Evolutionary conservation across 805 yeast genomes (phyloP).

Genomic region (Wickerhamiella dianesei): DNA sequence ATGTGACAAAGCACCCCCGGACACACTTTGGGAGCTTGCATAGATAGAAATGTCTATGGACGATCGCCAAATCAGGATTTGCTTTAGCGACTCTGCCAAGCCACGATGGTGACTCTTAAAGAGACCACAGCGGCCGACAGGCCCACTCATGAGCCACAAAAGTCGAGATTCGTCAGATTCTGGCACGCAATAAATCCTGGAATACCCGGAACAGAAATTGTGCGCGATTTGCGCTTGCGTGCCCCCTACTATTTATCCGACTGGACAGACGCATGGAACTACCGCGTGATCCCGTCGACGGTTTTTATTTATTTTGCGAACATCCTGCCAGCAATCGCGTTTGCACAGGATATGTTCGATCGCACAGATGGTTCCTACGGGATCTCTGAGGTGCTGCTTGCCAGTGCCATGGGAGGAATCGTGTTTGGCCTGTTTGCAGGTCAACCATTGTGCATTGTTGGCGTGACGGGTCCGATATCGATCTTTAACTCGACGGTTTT

Average conservation of each 20-base stretch:
- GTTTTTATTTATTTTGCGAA: conserved; percentile 80
- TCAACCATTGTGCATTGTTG: conserved; percentile 88
- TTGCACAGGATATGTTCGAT: conserved; percentile 95
- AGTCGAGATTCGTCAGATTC: neutral
- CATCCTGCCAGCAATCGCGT: conserved; percentile 82
- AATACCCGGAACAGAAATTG: conserved; percentile 31
- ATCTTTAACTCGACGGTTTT: conserved; percentile 87
- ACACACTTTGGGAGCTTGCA: no score
- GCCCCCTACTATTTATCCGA: conserved; percentile 63
- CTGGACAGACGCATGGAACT: conserved; percentile 70
- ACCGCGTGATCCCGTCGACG: conserved; percentile 77
- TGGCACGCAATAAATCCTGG: neutral
- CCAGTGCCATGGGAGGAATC: conserved; percentile 80
- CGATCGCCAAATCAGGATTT: neutral
- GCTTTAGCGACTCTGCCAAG: no score
- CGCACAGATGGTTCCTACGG: conserved; percentile 80
- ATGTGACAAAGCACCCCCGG: neutral
- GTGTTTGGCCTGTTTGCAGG: conserved; percentile 78
- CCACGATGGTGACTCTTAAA: neutral
- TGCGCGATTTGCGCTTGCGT: conserved; percentile 37
- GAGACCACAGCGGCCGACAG: neutral
- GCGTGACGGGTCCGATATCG: conserved; percentile 92
- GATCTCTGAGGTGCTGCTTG: conserved; percentile 72
- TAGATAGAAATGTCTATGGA: no score
- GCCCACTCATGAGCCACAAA: neutral